Conservation (phyloP, 2,329 filamentous ascomycete genomes). For the Macroventuria anomochaeta region DNA sequence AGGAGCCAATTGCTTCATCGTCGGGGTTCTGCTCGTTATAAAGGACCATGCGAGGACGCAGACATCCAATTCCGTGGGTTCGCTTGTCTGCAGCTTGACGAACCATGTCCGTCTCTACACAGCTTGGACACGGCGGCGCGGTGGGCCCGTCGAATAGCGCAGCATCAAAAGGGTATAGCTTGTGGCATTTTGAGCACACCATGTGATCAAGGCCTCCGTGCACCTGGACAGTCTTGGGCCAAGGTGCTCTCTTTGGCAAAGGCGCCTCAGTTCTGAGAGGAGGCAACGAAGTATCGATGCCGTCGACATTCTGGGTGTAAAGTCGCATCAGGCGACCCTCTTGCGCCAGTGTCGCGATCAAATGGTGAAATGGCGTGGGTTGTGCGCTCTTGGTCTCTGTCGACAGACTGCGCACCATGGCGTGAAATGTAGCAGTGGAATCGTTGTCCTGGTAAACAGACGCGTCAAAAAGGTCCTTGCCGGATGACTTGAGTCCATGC, state of each 20-base stretch:
- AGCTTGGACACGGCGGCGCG: slow-evolving; percentile 79
- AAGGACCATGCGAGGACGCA: slow-evolving; percentile 91
- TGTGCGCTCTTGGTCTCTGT: slow-evolving; percentile 76
- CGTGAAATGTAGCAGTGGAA: slow-evolving; percentile 89
- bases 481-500: slow-evolving; percentile 90
- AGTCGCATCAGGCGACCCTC: slow-evolving; percentile 87
- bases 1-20: slow-evolving; percentile 91
- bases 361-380: slow-evolving; percentile 90
- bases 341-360: slow-evolving; percentile 86
- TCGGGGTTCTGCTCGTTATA: slow-evolving; percentile 99
- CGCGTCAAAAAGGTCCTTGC: slow-evolving; percentile 95
- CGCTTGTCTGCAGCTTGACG: slow-evolving; percentile 84
- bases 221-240: slow-evolving; percentile 91
- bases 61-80: slow-evolving; percentile 88
- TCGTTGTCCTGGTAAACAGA: slow-evolving; percentile 94
- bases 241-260: slow-evolving; percentile 82
- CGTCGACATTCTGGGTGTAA: slow-evolving; percentile 97
- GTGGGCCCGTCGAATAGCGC: slow-evolving; percentile 83
- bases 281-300: slow-evolving; percentile 83
- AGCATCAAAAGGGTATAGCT: slow-evolving; percentile 76
- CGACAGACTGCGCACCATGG: slow-evolving; percentile 91
- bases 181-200: slow-evolving; percentile 92
- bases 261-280: slow-evolving; percentile 83
- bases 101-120: slow-evolving; percentile 75
- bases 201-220: slow-evolving; percentile 95